Evolutionary conservation across 495 filamentous ascomycete genomes (phyloP).

Genomic region (Rostrohypoxylon terebratum): DNA sequence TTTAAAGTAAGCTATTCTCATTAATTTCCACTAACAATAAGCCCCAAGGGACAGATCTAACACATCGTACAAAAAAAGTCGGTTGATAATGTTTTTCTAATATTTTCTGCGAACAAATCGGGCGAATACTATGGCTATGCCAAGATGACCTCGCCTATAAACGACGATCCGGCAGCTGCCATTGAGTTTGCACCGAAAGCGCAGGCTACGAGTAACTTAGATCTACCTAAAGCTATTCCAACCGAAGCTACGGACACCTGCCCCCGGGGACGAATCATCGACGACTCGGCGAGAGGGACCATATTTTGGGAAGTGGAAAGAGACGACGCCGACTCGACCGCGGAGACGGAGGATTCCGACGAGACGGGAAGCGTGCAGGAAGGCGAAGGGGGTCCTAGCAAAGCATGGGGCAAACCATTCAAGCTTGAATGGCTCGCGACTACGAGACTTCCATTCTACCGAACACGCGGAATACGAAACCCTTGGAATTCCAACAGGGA

Average conservation of each 20-base stretch:
- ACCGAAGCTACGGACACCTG: slow-evolving; percentile 84
- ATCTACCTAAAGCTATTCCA: slow-evolving; percentile 77
- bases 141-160: slow-evolving; percentile 88
- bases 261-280: slow-evolving; percentile 88
- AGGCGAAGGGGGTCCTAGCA: slow-evolving; percentile 54
- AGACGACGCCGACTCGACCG: slow-evolving; percentile 57
- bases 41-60: slow-evolving; percentile 14
- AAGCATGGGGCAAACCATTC: slow-evolving; percentile 93
- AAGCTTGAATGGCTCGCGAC: slow-evolving; percentile 93
- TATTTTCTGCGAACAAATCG: slow-evolving; percentile 98
- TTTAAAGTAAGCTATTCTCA: slow-evolving; percentile 72
- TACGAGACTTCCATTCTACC: slow-evolving; percentile 87
- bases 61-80: slow-evolving; percentile 60
- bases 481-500: slow-evolving; percentile 96
- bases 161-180: slow-evolving; percentile 75
- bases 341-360: slow-evolving; percentile 56
- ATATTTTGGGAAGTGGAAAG: slow-evolving; percentile 96
- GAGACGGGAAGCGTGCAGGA: slow-evolving; percentile 56
- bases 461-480: slow-evolving; percentile 90
- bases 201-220: slow-evolving; percentile 67
- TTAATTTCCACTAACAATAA: background rate
- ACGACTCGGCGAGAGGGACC: slow-evolving; percentile 90
- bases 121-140: slow-evolving; percentile 98
- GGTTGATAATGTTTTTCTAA: slow-evolving; percentile 89
- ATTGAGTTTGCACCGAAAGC: slow-evolving; percentile 72